These are phyloP conservation scores for Esteya vermicola DNA, from an alignment of 2,329 filamentous ascomycete genomes.

Conservation along the genomic window DNA sequence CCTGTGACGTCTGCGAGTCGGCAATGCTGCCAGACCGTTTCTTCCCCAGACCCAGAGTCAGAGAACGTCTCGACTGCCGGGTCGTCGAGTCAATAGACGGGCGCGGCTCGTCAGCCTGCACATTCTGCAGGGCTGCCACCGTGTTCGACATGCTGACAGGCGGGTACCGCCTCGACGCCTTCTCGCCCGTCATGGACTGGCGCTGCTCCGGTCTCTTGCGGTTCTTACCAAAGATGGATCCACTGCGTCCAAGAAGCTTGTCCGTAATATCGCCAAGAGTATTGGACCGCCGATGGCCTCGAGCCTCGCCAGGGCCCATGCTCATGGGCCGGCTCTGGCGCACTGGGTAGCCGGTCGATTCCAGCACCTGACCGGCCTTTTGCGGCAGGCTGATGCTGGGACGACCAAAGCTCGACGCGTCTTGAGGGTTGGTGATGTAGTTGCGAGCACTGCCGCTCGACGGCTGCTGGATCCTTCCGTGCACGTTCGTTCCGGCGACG, in stretches of 20 bases:
- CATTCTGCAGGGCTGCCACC: neutral
- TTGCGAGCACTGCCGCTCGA: slow-evolving; percentile 39
- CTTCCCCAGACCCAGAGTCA: slow-evolving; percentile 54
- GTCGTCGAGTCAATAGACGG: slow-evolving; percentile 52
- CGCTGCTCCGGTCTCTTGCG: slow-evolving; percentile 34
- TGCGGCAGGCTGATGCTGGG: slow-evolving; percentile 43
- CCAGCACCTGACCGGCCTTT: slow-evolving; percentile 35
- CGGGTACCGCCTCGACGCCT: slow-evolving; percentile 56
- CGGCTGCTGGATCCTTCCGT: slow-evolving; percentile 81
- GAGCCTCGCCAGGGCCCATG: slow-evolving; percentile 22
- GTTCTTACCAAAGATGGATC: slow-evolving; percentile 57
- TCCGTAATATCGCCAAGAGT: slow-evolving; percentile 71
- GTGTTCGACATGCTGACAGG: slow-evolving; percentile 71
- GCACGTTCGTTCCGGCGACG: slow-evolving; percentile 75
- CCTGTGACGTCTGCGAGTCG: slow-evolving; percentile 39
- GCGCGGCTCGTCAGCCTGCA: slow-evolving; percentile 23
- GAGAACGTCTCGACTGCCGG: slow-evolving; percentile 49
- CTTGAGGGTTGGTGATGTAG: slow-evolving; percentile 53
- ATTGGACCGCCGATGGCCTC: slow-evolving; percentile 55
- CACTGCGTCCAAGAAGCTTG: slow-evolving; percentile 71
- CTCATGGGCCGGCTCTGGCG: too few species aligned
- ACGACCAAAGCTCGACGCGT: slow-evolving; percentile 39
- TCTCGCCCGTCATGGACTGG: slow-evolving; percentile 22
- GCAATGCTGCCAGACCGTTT: slow-evolving; percentile 55
- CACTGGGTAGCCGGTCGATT: too few species aligned